Evolutionary conservation across 495 filamentous ascomycete genomes (phyloP).

Genomic region (Podospora didyma): DNA sequence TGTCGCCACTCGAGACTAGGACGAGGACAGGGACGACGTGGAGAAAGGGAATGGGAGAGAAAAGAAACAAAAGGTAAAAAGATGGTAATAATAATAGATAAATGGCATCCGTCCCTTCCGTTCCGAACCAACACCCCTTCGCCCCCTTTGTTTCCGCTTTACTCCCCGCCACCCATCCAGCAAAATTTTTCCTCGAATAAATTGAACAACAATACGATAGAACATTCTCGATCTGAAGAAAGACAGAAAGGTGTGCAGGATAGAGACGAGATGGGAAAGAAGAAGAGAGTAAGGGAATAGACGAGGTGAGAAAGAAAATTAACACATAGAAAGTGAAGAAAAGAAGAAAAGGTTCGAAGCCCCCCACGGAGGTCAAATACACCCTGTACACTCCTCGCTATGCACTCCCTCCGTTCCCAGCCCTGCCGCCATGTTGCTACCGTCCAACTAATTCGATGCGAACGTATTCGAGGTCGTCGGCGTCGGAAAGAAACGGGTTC

Average conservation of each 20-base stretch:
- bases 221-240: conserved; percentile 20
- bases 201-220: conserved; percentile 26
- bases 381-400: conserved; percentile 61
- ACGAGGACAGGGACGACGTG: conserved; percentile 15
- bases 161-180: conserved; percentile 26
- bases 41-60: conserved; percentile 27
- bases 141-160: conserved; percentile 22
- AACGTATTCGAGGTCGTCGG: conserved; percentile 5
- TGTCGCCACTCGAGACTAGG: no score
- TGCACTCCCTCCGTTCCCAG: conserved; percentile 39
- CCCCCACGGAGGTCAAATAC: conserved; percentile 53
- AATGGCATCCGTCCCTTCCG: conserved; percentile 36
- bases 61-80: conserved; percentile 27
- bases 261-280: conserved; percentile 12
- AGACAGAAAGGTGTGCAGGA: conserved; percentile 2
- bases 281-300: conserved; percentile 22
- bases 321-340: conserved; percentile 25
- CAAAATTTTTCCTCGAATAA: conserved; percentile 35
- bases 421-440: conserved; percentile 14
- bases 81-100: conserved; percentile 10
- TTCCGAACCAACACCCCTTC: conserved; percentile 27
- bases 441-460: conserved; percentile 5
- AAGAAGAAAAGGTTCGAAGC: conserved; percentile 18
- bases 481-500: conserved; percentile 6
- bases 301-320: conserved; percentile 25